These are phyloP conservation scores for Pyrus betulifolia DNA, from an alignment of 306 rosid genomes.

Conservation along the genomic window DNA sequence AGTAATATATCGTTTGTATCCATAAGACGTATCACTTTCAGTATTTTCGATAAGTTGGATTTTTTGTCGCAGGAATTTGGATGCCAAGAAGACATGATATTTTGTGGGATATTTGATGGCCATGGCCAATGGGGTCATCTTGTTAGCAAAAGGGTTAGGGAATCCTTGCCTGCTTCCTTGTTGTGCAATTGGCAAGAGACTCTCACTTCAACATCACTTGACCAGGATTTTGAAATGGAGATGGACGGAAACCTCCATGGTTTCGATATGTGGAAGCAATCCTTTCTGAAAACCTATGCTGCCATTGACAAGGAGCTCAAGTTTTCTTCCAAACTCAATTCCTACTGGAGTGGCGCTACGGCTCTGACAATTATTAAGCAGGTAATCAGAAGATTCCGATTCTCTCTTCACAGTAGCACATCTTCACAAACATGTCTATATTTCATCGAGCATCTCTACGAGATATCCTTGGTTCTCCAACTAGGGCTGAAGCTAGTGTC, in stretches of 20 bases:
- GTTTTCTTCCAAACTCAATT: constrained; percentile 47
- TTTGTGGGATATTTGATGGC: constrained; percentile 87
- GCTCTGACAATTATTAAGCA: constrained; percentile 80
- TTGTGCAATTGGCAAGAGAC: constrained; percentile 60
- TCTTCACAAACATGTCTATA: too few species aligned
- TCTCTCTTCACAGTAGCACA: too few species aligned
- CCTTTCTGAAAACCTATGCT: constrained; percentile 55
- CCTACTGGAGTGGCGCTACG: constrained; percentile 65
- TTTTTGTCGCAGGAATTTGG: constrained; percentile 59
- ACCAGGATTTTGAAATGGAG: constrained; percentile 33
- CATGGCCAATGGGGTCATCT: constrained; percentile 90
- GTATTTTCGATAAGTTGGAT: background rate
- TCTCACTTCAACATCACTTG: constrained; percentile 44
- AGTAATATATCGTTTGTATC: too few species aligned
- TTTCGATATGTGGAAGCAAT: constrained; percentile 60
- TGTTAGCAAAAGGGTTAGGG: constrained; percentile 58
- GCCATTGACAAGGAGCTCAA: constrained; percentile 66
- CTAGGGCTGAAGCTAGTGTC: too few species aligned
- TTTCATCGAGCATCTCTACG: too few species aligned
- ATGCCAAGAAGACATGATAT: constrained; percentile 63
- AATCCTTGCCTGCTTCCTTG: constrained; percentile 51
- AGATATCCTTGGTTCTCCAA: too few species aligned
- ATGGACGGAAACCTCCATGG: constrained; percentile 34
- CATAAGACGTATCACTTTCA: background rate
- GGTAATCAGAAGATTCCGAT: constrained; percentile 26